Base-by-base conservation (phyloP, 352 stramenopile species). In the Peronospora belbahrii region DNA sequence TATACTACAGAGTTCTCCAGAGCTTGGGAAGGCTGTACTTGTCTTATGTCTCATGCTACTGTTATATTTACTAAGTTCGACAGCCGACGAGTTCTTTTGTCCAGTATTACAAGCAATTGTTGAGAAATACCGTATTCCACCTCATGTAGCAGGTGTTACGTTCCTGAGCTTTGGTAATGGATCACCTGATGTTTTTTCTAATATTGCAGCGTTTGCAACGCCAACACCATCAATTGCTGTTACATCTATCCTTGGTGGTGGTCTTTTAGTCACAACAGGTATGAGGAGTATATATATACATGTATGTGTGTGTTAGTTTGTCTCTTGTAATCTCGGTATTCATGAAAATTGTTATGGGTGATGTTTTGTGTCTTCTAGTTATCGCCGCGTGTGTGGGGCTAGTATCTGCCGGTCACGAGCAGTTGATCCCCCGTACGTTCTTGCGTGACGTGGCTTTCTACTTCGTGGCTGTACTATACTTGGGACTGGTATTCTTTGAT, bases 151-250 rank as follows among this genome's bases (percentile, higher is more conserved):
- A 0, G 78, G 78, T 19, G 78, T 88, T 14, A 90, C 78, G 20
- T 87, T 90, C 57, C 58, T 90, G 28, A 90, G 75, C 58, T 90
- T 87, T 25, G 74, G 75, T 15, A 90, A 90, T 46, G 78, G 75
- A 8, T 87, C 75, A 13, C 75, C 78, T 4, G 75, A 90, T 33
- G 74, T 90, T 0, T 88, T 90, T 39, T 83, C 78, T 31, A 89
- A 89, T 23, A 87, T 90, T 15, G 75, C 75, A 1, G 78, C 75
- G 1, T 86, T 90, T 23, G 59, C 74, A 8, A 70, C 69, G 1
- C 52, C 67, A 3, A 84, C 62, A 11, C 76, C 80, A n/a, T 74
- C 69, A 7, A 87, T 88, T 11, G 80, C 70, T 13, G 65, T 91
- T 10, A 71, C 73, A 0, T 62, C 77, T 27, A 84, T 90, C 42